Evolutionary conservation across 176 grass and related monocot genomes (phyloP), one percentile per base, ranked within the genome.

Genomic region (Triticum turgidum): DNA sequence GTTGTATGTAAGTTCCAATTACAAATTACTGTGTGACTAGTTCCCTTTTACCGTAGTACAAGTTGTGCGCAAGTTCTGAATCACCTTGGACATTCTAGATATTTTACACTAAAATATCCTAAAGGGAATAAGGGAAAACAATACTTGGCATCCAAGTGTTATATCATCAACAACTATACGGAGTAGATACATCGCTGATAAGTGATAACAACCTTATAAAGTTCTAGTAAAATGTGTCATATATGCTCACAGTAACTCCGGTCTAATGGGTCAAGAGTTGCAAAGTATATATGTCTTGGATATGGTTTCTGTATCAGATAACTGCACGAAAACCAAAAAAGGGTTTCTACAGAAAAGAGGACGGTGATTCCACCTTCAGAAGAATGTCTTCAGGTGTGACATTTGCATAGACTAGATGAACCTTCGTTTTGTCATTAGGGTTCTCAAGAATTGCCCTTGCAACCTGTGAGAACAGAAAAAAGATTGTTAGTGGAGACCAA

Each of bases 401-500:
- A 90, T 99, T 96, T 47, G 97, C 97, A 54, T 99, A 99, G 73
- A 99, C 90, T 37, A 99, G 91, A 82, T 99, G 85, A 90, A 99
- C 92, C 49, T 91, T 92, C 0, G 97, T 96, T 13, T 67, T 93
- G 47, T 96, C 97, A 3, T 78, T 88, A 41, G 92, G 90, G 85
- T 99, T 93, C 90, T 99, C 97, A 63, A 99, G 89, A 83, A 99
- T 99, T 65, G 92, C 94, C 61, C 97, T 96, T 69, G 97, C 69
- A 76, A 98, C 97, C 97, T 98, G 85, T 64, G 17, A 9, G 39
- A 73, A 73, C 71, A 93, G 63, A 81, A 22, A 61, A 80, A 52
- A 54, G 15, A 54, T 41, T 82, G 62, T 42, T 84, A 34, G 33
- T 85, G n/a, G 62, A 52, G 5, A 64, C 11, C 24, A 67, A 42